Base-by-base conservation (phyloP, 805 yeast species). In the Candida morakotiae region DNA sequence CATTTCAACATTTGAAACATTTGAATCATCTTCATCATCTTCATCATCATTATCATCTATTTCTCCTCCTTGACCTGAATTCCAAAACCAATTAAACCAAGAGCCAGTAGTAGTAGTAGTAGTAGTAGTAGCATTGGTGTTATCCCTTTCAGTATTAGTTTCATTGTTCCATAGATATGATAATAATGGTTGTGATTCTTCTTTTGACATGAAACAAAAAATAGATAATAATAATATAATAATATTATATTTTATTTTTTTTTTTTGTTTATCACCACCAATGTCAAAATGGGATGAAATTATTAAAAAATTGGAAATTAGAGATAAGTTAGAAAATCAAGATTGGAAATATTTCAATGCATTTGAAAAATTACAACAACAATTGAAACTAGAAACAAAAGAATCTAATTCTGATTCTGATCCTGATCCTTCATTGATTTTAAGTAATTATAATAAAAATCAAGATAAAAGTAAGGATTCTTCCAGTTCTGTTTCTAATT, bases 261-360 rank as follows among this genome's bases (percentile, higher is more conserved):
- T 26, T 26, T 23, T 23, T 23, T 23, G 4, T 11, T 23, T 23
- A 23, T 23, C 25, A 19, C 8, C 5, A n/a, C 26, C 29, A 15
- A 14, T 27, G 5, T 27, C 29, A 14, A 16, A 5, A 6, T 17
- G 3, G 23, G 13, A 50, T 8, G 56, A 53, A 16, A 48, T 63
- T 4, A 41, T 56, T 9, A 46, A 44, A 7, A 49, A 52, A 31
- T 48, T 67, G 15, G 40, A 44, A 15, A 40, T 41, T 11, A 48
- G 73, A 24, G 72, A 67, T 43, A 49, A 43, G 17, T 38, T 52
- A 16, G 69, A 66, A 46, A 48, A 57, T 43, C 42, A 50, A 31
- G 66, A 65, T 41, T 43, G 52, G 2, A 46, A 49, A 9, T 62
- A 56, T 42, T 63, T 49, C 41, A 42, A 39, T 13, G 70, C 71